Base-by-base conservation (phyloP, 1,139 yeast genomes). In the Pichia sorboxylosa region DNA sequence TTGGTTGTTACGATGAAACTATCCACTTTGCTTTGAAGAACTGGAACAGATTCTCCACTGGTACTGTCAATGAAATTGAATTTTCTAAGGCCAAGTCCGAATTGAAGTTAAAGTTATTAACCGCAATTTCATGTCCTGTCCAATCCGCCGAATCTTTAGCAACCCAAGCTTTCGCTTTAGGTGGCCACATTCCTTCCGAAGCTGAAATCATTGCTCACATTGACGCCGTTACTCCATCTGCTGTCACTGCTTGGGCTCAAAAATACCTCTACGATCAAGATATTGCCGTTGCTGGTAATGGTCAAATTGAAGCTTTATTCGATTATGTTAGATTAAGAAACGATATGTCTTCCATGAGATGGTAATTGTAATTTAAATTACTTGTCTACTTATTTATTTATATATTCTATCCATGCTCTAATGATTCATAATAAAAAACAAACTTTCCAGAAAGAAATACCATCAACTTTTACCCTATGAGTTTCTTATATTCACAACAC, bases 341-440 rank as follows among this genome's bases (percentile, higher is more conserved):
- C 61, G 85, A 77, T 54, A 80, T 81, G 85, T 71, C 90, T 53
- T 72, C 77, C 82, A 66, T 79, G 77, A 79, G 92, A 78, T 69
- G 74, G 75, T 69, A 55, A 57, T 14, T n/a, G n/a, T n/a, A n/a
- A n/a, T n/a, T n/a, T n/a, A n/a, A n/a, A n/a, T n/a, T n/a, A n/a
- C n/a, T n/a, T n/a, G n/a, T n/a, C n/a, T n/a, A n/a, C n/a, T n/a
- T n/a, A n/a, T n/a, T n/a, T n/a, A n/a, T n/a, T n/a, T n/a, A n/a
- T n/a, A n/a, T n/a, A n/a, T n/a, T n/a, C n/a, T n/a, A n/a, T n/a
- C n/a, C n/a, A n/a, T n/a, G n/a, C n/a, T n/a, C n/a, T n/a, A n/a
- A n/a, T n/a, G n/a, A n/a, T n/a, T n/a, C n/a, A n/a, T n/a, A n/a
- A n/a, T n/a, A n/a, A n/a, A n/a, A n/a, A n/a, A n/a, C n/a, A n/a